Evolutionary conservation across 2,329 filamentous ascomycete species (phyloP).

Genomic region (Fusarium sp.): DNA sequence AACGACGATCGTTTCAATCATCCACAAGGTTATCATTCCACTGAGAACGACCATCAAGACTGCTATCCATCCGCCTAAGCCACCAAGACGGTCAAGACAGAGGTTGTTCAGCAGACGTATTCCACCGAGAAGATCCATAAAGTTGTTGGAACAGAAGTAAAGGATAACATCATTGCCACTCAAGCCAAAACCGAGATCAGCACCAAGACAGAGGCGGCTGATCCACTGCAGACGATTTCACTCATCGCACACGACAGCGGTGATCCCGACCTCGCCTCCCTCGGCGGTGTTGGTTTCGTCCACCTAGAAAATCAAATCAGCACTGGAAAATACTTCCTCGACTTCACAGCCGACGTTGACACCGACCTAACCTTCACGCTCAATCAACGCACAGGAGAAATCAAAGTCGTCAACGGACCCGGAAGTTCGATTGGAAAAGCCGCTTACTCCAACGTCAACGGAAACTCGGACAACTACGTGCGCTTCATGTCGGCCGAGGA

Average conservation of each 20-base stretch:
- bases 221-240: background rate
- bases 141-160: background rate
- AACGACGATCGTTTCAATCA: too few species aligned
- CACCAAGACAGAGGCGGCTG: background rate
- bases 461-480: background rate
- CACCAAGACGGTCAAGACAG: too few species aligned
- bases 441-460: background rate
- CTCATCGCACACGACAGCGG: background rate
- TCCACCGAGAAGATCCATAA: background rate
- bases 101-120: too few species aligned
- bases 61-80: too few species aligned
- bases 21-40: too few species aligned
- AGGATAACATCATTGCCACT: background rate
- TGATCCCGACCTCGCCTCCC: background rate
- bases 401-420: background rate
- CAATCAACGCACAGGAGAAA: background rate
- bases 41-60: too few species aligned
- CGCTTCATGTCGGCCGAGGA: background rate
- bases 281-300: background rate
- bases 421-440: background rate
- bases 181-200: background rate
- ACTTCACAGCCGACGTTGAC: background rate
- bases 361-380: background rate
- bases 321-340: background rate
- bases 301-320: background rate